Evolutionary conservation across 768 basidiomycete genomes (phyloP).

Genomic region (Hericium alpestre): DNA sequence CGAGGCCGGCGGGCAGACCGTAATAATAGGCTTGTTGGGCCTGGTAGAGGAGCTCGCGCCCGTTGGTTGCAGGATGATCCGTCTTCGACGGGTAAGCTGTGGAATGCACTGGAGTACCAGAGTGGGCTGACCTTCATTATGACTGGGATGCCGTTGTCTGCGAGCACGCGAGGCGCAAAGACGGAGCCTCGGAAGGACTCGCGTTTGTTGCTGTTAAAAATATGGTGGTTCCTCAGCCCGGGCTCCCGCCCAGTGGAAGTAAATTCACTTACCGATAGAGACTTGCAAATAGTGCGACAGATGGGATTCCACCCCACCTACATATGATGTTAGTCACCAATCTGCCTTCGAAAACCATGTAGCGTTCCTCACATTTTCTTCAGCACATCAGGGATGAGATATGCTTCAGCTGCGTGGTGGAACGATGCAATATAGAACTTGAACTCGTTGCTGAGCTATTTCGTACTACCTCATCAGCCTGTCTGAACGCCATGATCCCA

Average conservation of each 20-base stretch:
- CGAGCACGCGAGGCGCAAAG: conserved; percentile 68
- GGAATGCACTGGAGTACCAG: neutral
- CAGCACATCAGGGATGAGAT: conserved; percentile 68
- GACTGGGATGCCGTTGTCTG: conserved; percentile 55
- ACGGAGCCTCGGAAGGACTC: conserved; percentile 77
- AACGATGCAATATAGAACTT: conserved; percentile 68
- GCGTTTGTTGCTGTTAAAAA: conserved; percentile 46
- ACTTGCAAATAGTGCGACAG: conserved; percentile 68
- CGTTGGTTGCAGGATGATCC: conserved; percentile 56
- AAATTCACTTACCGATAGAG: conserved; percentile 25
- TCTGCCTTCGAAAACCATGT: neutral
- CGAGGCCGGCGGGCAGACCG: conserved; percentile 59
- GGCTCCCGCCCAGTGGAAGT: neutral
- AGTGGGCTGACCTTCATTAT: conserved; percentile 53
- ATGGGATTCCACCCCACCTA: conserved; percentile 55
- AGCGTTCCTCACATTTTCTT: conserved; percentile 49
- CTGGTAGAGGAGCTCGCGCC: conserved; percentile 71
- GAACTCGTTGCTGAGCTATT: conserved; percentile 74
- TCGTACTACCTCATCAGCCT: neutral
- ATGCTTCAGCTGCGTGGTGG: conserved; percentile 76
- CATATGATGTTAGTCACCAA: neutral
- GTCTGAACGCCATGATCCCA: neutral
- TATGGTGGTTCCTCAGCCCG: neutral
- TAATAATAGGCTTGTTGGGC: conserved; percentile 80
- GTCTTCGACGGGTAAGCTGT: conserved; percentile 30